A percentile compares a stretch with the other conserved stretches of the same genome.
Conservation (phyloP, 1,139 yeast species). For the Pichia sp. region DNA sequence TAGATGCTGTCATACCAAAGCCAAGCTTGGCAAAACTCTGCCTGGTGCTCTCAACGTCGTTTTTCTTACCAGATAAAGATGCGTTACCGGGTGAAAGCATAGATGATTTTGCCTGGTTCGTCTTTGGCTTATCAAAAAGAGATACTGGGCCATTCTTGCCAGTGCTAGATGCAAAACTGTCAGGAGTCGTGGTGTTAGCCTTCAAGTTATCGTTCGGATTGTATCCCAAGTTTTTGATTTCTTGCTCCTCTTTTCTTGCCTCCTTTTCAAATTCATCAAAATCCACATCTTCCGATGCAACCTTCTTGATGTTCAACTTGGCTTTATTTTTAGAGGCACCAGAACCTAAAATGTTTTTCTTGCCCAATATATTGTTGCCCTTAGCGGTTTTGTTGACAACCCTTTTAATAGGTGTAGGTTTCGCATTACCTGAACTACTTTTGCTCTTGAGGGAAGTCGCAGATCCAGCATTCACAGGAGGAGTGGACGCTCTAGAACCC, state of each 20-base stretch:
- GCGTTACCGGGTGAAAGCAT: slow-evolving; percentile 6
- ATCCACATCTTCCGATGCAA: slow-evolving; percentile 63
- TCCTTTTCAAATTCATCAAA: slow-evolving; percentile 88
- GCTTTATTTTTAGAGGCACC: slow-evolving; percentile 40
- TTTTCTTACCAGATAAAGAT: slow-evolving; percentile 13
- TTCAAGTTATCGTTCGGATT: slow-evolving; percentile 45
- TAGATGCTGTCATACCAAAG: slow-evolving; percentile 66
- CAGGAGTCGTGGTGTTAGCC: slow-evolving; percentile 8
- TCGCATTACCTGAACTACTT: slow-evolving; percentile 26
- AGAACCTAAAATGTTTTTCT: slow-evolving; percentile 31
- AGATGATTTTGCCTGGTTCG: not conserved
- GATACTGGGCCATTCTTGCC: slow-evolving; percentile 20
- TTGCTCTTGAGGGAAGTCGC: slow-evolving; percentile 26
- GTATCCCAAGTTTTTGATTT: slow-evolving; percentile 68
- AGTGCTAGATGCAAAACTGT: not conserved
- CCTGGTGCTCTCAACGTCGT: slow-evolving; percentile 51
- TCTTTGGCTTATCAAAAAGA: slow-evolving; percentile 9
- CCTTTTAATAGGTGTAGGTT: slow-evolving; percentile 23
- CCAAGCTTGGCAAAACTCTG: slow-evolving; percentile 77
- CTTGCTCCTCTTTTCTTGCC: slow-evolving; percentile 80
- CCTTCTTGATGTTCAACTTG: slow-evolving; percentile 54
- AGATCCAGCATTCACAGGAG: slow-evolving; percentile 27
- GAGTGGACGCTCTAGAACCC: slow-evolving; percentile 48
- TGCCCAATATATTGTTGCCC: slow-evolving; percentile 19
- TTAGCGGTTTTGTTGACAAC: slow-evolving; percentile 24